phyloP scores from a whole-genome alignment of 768 basidiomycete species.

The Gymnopilus dilepis region DNA sequence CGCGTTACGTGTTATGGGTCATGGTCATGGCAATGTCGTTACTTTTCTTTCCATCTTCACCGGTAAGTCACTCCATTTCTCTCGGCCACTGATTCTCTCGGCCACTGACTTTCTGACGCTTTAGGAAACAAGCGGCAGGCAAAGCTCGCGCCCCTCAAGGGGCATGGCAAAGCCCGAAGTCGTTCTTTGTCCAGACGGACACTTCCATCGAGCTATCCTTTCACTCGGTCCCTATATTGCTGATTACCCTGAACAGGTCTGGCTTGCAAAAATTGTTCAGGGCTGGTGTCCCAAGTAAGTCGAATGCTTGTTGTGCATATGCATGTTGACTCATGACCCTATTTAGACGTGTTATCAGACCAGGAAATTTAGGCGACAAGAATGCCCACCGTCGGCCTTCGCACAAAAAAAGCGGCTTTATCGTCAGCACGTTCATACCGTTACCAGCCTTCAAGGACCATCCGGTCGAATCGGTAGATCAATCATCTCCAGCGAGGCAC shows the following conservation, averaged over 20 bases:
- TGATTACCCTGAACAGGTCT: constrained; percentile 45
- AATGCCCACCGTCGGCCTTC: constrained; percentile 18
- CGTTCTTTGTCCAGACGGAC: constrained; percentile 37
- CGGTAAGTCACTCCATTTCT: background rate
- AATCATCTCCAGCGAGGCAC: too few species aligned
- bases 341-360: constrained; percentile 28
- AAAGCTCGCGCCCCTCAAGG: constrained; percentile 21
- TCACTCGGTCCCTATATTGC: constrained; percentile 40
- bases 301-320: background rate
- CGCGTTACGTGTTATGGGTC: too few species aligned
- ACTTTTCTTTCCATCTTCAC: constrained; percentile 40
- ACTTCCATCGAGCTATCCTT: constrained; percentile 35
- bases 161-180: constrained; percentile 29
- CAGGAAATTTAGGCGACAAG: constrained; percentile 23
- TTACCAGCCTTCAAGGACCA: too few species aligned
- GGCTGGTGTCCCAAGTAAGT: constrained; percentile 32
- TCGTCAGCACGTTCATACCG: too few species aligned
- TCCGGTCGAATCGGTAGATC: background rate
- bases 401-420: constrained; percentile 29
- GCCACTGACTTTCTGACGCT: background rate
- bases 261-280: constrained; percentile 30
- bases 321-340: background rate
- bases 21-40: constrained; percentile 34
- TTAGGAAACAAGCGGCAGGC: constrained; percentile 24
- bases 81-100: too few species aligned